Evolutionary conservation across 108 stramenopile species (phyloP).

Genomic region (Nitzschia sp.): DNA sequence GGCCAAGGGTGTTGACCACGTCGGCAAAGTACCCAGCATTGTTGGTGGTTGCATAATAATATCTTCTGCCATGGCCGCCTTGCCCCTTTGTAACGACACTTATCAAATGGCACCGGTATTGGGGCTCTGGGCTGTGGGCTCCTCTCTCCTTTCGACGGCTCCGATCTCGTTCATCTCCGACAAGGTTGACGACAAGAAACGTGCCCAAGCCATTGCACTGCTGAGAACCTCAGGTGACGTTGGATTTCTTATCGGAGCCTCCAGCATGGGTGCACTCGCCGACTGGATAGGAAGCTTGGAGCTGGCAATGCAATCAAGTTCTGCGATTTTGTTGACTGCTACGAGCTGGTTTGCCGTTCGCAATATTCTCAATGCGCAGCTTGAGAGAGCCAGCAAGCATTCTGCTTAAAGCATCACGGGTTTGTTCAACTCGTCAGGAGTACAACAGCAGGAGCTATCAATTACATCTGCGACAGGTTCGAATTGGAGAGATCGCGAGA

Average conservation of each 20-base stretch:
- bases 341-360: constrained; percentile 71
- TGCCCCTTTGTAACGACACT: constrained; percentile 49
- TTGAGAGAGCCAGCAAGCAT: background rate
- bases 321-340: constrained; percentile 63
- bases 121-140: constrained; percentile 74
- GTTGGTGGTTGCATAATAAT: constrained; percentile 71
- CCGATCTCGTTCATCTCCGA: constrained; percentile 80
- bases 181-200: constrained; percentile 51
- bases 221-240: constrained; percentile 83
- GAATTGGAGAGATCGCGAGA: no score
- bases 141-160: constrained; percentile 70
- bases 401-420: background rate
- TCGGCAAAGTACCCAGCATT: constrained; percentile 77
- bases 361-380: background rate
- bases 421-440: no score
- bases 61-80: constrained; percentile 56
- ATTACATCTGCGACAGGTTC: no score
- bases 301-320: constrained; percentile 75
- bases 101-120: constrained; percentile 60
- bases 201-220: constrained; percentile 85
- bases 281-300: constrained; percentile 68
- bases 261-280: constrained; percentile 66
- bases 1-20: constrained; percentile 62
- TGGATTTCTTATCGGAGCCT: constrained; percentile 82
- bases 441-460: no score